Evolutionary conservation across 2,329 filamentous ascomycete genomes (phyloP), one percentile per base, ranked within the genome.

Genomic region (Taxawa tesnikishii): DNA sequence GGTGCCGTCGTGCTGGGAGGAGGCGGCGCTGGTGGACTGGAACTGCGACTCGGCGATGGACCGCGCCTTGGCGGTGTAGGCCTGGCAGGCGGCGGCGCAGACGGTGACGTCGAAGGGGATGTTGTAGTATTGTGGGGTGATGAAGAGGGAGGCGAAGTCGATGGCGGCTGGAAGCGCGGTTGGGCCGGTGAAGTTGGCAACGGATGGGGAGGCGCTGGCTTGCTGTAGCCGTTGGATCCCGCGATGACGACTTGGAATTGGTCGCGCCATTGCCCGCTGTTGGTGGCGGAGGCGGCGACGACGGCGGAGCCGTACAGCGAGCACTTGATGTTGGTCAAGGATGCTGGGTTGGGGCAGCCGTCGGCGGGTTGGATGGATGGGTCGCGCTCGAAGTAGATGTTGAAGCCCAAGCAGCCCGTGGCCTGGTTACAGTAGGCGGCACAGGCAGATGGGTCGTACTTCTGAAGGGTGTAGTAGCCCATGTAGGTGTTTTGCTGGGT

Each of bases 211-310:
- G 41, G 29, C 15, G 36, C 32, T 15, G 35, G 27, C 17, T 43
- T 38, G 29, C 39, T 40, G 40, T 44, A 49, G 11, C 55, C 60
- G 33, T 64, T 62, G 15, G 55, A 61, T 14, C 54, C 60, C 7
- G 59, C 51, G 25, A 63, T 58, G 19, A 57, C 54, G 23, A 62
- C 53, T 10, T 51, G 43, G 52, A 63, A 51, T 10, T 45, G 23
- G n/a, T 38, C 38, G 6, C 53, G 49, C 31, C 36, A 49, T 40
- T 57, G 45, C 15, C 54, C 56, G 2, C 15, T 28, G 41, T 59
- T 59, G 14, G 32, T 51, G 3, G 54, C 54, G 6, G 44, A 49
- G 2, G 31, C 37, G 5, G 37, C 28, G 11, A 32, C 30, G 29
- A 57, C 34, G 2, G 39, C 36, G 2, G 45, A 42, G 9, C 56